Evolutionary conservation across 768 basidiomycete species (phyloP), one percentile per base, ranked within the genome.

Genomic region (Boletellus ananas): DNA sequence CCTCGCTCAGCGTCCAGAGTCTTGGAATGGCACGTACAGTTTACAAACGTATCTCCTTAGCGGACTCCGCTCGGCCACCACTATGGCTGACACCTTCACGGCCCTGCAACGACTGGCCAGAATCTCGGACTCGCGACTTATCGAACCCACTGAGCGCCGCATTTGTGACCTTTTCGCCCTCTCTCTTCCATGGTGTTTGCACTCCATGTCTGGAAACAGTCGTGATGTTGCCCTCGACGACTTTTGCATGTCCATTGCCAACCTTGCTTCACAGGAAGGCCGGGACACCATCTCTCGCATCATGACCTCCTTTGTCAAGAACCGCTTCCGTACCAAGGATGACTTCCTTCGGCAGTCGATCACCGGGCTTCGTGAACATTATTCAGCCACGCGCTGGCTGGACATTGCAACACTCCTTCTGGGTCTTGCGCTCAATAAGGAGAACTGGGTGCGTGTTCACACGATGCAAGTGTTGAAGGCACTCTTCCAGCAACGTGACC

Each of bases 261-360:
- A 63, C 11, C 75, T 96, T 16, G 94, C 94, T 3, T 80, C 81
- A 35, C 66, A 72, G 42, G 87, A 91, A 56, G 84, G 82, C 23
- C 79, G 84, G 25, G 77, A 80, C n/a, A 88, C 85, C 59, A 89
- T 96, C 58, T 77, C 82, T 46, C 85, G 89, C 42, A 88, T 97
- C 61, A 89, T 95, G 86, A 84, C 77, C 4, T 93, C 90, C 3
- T 94, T 94, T 58, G 81, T 88, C 48, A 90, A 90, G 67, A 75
- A 77, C 18, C 85, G 89, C 44, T 96, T 97, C 75, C 78, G 94
- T 42, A 92, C 92, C 2, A 85, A 85, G 60, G 94, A 97, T 45
- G 94, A 96, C 69, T 95, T 95, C 71, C 78, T 95, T 51, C 83
- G 91, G 5, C 92, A 96, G 63, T 92, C 90, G 0, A 84, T 92